Percentiles rank a stretch among this genome's conserved stretches.
Conservation (phyloP, 2,329 filamentous ascomycete species). For the Phyllosticta citribraziliensis region DNA sequence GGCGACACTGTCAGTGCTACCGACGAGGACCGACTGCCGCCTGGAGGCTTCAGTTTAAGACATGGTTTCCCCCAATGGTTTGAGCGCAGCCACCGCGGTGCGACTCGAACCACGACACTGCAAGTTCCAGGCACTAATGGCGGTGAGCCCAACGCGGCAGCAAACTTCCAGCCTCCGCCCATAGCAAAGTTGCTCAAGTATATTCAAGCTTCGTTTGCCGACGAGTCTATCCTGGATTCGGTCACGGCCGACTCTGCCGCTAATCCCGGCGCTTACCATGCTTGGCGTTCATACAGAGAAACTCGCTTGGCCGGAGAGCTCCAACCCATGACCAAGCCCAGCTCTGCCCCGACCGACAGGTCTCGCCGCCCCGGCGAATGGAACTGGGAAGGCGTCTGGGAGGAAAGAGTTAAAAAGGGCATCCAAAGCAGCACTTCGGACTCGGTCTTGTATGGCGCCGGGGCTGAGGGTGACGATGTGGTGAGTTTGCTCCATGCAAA, state of each 20-base stretch:
- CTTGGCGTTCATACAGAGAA: conserved; percentile 65
- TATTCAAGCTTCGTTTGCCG: conserved; percentile 71
- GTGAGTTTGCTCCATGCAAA: conserved; percentile 34
- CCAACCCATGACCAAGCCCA: conserved; percentile 5
- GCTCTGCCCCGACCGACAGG: conserved; percentile 29
- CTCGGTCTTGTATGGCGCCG: conserved; percentile 62
- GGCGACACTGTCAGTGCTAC: conserved; percentile 71
- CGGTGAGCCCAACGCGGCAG: conserved; percentile 10
- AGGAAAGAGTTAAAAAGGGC: conserved; percentile 72
- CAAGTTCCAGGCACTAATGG: conserved; percentile 3
- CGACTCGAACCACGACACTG: neutral
- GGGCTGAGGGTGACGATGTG: conserved; percentile 56
- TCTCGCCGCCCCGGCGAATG: conserved; percentile 67
- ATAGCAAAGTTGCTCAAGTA: conserved; percentile 61
- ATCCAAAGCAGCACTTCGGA: conserved; percentile 72
- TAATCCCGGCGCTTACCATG: conserved; percentile 88
- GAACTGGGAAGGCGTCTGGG: conserved; percentile 98
- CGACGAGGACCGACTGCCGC: conserved; percentile 73
- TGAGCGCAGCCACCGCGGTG: conserved; percentile 31
- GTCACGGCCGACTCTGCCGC: conserved; percentile 74
- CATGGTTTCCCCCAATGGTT: conserved; percentile 93
- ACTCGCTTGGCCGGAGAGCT: conserved; percentile 1
- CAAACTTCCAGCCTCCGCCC: conserved; percentile 10
- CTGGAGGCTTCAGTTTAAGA: conserved; percentile 80
- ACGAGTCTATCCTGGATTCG: conserved; percentile 65